Percentiles rank a stretch among this genome's conserved stretches.
phyloP scores from a whole-genome alignment of 139 green algal genomes.

The Chlorella sp. region DNA sequence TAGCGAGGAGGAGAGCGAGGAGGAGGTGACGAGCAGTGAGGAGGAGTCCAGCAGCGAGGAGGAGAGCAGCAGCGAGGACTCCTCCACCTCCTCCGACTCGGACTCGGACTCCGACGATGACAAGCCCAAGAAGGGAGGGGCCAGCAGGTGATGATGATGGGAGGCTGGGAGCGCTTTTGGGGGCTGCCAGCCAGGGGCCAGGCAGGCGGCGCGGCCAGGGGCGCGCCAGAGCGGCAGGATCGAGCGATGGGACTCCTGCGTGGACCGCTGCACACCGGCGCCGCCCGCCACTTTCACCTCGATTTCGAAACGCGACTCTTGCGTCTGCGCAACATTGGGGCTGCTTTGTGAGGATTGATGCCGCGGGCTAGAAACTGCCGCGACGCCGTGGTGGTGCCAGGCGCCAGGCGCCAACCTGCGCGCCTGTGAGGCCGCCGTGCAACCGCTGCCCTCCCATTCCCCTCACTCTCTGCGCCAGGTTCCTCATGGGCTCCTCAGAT shows the following conservation, averaged over 20 bases:
- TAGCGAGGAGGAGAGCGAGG: constrained; percentile 66
- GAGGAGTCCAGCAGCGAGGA: constrained; percentile 36
- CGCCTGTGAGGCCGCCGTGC: too few species aligned
- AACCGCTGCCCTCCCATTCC: neutral
- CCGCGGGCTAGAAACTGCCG: neutral
- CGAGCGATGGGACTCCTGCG: neutral
- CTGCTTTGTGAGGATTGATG: neutral
- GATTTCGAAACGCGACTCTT: neutral
- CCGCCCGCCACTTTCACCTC: neutral
- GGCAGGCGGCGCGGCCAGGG: neutral
- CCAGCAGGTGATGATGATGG: constrained; percentile 8
- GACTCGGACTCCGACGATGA: constrained; percentile 32
- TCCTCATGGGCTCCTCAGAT: constrained; percentile 74
- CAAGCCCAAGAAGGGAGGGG: constrained; percentile 41
- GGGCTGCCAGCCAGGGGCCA: neutral
- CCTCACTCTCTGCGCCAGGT: constrained; percentile 48
- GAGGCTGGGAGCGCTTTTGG: neutral
- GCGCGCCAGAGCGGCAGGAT: neutral
- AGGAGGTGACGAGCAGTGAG: constrained; percentile 33
- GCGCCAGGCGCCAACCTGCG: constrained; percentile 6
- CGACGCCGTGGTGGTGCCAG: neutral
- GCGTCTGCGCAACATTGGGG: neutral
- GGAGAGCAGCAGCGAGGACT: constrained; percentile 31
- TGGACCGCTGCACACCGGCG: neutral
- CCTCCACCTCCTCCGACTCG: constrained; percentile 33